phyloP scores from a whole-genome alignment of 345 rosid genomes.

The Iberis pinnata region DNA sequence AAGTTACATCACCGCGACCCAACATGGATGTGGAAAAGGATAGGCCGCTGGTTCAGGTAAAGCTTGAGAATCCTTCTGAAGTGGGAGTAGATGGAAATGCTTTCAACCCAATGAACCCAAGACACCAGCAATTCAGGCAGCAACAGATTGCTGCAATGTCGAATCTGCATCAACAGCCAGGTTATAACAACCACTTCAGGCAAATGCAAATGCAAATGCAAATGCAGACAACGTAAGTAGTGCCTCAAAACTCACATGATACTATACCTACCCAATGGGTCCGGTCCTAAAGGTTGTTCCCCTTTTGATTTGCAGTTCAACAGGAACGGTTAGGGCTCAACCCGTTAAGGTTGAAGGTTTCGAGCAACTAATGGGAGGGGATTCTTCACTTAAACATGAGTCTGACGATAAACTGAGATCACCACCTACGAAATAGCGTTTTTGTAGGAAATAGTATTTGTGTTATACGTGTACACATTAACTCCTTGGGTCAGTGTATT shows the following conservation, averaged over 20 bases:
- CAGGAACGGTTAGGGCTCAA: conserved; percentile 65
- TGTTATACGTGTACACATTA: conserved; percentile 11
- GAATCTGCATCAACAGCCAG: conserved; percentile 54
- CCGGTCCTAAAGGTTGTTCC: conserved; percentile 15
- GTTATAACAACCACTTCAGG: conserved; percentile 61
- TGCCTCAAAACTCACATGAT: conserved; percentile 9
- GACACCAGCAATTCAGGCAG: conserved; percentile 60
- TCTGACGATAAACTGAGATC: conserved; percentile 68
- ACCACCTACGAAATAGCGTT: conserved; percentile 51
- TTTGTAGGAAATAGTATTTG: conserved; percentile 4
- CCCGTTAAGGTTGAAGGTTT: conserved; percentile 93
- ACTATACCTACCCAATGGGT: not conserved
- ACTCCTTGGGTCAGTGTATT: conserved; percentile 8
- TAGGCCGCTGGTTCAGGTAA: conserved; percentile 67
- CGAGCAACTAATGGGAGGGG: conserved; percentile 91
- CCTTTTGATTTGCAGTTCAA: conserved; percentile 40
- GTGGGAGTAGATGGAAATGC: conserved; percentile 52
- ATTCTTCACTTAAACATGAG: conserved; percentile 64
- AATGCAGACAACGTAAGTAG: conserved; percentile 68
- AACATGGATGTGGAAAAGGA: conserved; percentile 65
- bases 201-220: conserved; percentile 65
- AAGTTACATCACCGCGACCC: conserved; percentile 50
- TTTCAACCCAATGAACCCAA: conserved; percentile 48
- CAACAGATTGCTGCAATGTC: conserved; percentile 64
- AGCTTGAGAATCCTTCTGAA: conserved; percentile 66